phyloP scores from a whole-genome alignment of 106 monocot genomes.

The Ottelia alismoides region DNA sequence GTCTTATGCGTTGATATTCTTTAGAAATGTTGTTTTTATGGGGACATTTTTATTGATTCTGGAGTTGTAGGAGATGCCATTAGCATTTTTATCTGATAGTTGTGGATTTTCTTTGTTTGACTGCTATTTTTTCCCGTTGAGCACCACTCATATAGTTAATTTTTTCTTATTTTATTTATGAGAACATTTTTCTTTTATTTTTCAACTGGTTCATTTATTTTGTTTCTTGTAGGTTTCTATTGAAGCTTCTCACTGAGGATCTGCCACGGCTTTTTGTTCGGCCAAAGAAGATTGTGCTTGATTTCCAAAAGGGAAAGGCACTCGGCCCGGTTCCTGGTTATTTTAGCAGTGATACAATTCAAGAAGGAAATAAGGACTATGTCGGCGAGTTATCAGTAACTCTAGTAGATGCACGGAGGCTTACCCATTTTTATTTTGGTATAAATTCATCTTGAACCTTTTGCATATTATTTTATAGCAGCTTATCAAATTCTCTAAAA shows the following conservation, averaged over 20 bases:
- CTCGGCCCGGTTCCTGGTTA: slow-evolving; percentile 10
- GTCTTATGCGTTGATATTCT: no score
- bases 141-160: no score
- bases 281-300: slow-evolving; percentile 16
- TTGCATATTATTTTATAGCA: no score
- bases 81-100: no score
- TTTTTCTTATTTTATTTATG: background rate
- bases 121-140: no score
- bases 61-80: no score
- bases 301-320: slow-evolving; percentile 14
- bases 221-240: slow-evolving; percentile 8
- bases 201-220: background rate
- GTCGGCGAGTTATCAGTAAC: slow-evolving; percentile 15
- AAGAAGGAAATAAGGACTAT: slow-evolving; percentile 13
- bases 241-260: slow-evolving; percentile 16
- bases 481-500: no score
- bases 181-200: background rate
- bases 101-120: no score
- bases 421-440: slow-evolving; percentile 13
- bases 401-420: slow-evolving; percentile 13
- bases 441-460: no score
- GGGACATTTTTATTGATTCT: no score
- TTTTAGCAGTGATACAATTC: background rate
- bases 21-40: no score
- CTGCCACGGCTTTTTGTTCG: slow-evolving; percentile 17